Conservation (phyloP, 306 rosid genomes). For the Cucurbita maxima region DNA sequence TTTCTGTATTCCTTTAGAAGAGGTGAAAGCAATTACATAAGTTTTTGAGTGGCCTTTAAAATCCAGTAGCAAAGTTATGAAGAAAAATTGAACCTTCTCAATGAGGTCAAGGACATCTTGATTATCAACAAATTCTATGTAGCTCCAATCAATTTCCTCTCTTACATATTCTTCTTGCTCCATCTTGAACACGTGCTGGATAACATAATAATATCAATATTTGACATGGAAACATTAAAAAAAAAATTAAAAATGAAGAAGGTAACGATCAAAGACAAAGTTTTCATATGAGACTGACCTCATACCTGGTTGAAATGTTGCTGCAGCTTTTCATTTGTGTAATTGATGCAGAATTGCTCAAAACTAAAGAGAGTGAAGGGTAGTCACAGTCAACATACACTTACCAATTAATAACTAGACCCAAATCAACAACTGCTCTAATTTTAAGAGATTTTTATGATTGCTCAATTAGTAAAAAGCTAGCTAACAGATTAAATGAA, state of each 20-base stretch:
- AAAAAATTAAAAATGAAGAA: not conserved
- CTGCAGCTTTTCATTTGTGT: constrained; percentile 89
- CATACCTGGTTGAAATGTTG: constrained; percentile 99
- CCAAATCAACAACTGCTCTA: not conserved
- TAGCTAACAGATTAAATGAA: not conserved
- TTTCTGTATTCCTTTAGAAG: not conserved
- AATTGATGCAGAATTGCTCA: constrained; percentile 88
- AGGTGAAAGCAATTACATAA: not conserved
- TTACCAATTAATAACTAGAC: constrained; percentile 1
- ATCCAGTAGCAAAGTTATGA: not conserved
- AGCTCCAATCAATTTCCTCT: constrained; percentile 83
- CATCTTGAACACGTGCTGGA: constrained; percentile 91
- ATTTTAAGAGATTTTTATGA: not conserved
- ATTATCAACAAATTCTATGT: constrained; percentile 79
- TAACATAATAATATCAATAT: constrained; percentile 25
- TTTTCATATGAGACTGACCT: constrained; percentile 67
- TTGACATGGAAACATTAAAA: constrained; percentile 7
- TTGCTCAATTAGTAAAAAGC: not conserved
- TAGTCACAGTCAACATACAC: not conserved
- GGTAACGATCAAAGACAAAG: constrained; percentile 12
- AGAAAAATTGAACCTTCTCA: constrained; percentile 52
- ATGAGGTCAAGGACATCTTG: constrained; percentile 83
- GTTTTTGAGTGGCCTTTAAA: not conserved
- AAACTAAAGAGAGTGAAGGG: constrained; percentile 42
- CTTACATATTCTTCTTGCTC: constrained; percentile 79